Evolutionary conservation across 441 rosid species (phyloP).

Genomic region (Brassica hybrid): DNA sequence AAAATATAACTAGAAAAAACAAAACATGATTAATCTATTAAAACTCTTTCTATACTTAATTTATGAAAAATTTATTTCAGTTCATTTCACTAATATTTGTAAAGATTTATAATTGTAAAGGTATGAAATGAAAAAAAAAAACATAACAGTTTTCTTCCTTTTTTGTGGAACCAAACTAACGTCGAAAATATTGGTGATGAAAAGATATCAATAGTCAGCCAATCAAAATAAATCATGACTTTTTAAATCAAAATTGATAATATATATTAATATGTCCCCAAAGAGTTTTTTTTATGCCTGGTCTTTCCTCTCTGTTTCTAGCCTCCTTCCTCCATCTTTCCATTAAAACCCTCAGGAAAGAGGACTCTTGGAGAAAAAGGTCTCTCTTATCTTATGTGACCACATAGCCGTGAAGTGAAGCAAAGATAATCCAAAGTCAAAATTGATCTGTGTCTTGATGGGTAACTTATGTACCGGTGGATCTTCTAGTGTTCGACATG

Average conservation of each 20-base stretch:
- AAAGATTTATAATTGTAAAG: too few relatives aligned
- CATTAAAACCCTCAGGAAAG: conserved; percentile 9
- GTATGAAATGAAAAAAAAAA: background rate
- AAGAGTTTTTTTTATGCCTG: conserved; percentile 16
- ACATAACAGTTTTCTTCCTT: background rate
- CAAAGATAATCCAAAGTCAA: conserved; percentile 19
- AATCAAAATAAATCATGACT: background rate
- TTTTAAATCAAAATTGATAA: background rate
- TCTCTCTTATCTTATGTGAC: conserved; percentile 3
- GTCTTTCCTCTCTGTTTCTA: conserved; percentile 35
- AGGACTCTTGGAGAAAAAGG: background rate
- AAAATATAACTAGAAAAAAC: too few relatives aligned
- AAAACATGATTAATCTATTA: too few relatives aligned
- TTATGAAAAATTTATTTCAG: too few relatives aligned
- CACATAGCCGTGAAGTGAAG: background rate
- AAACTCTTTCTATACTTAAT: too few relatives aligned
- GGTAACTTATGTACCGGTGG: conserved; percentile 62
- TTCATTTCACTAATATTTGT: too few relatives aligned
- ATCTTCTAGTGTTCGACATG: conserved; percentile 44
- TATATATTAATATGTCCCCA: background rate
- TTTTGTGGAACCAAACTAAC: background rate
- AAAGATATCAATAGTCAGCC: conserved; percentile 5
- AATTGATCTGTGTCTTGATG: conserved; percentile 45
- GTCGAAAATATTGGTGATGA: background rate
- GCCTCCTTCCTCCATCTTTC: conserved; percentile 21